Conservation (phyloP, 441 rosid genomes). For the Corymbia citriodora region DNA sequence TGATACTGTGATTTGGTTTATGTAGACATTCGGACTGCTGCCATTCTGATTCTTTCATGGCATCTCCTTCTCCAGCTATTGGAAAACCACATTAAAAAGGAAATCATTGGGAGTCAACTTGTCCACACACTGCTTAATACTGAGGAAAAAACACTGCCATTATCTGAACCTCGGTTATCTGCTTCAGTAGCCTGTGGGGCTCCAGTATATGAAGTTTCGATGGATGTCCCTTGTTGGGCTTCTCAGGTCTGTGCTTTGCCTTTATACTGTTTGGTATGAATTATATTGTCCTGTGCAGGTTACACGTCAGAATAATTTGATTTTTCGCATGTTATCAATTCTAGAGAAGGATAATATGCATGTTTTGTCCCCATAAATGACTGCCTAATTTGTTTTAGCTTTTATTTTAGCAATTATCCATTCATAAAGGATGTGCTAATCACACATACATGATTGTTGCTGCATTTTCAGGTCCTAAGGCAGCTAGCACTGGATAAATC, state of each 20-base stretch:
- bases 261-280: neutral
- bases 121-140: conserved; percentile 55
- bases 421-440: neutral
- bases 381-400: neutral
- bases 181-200: conserved; percentile 97
- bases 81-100: conserved; percentile 94
- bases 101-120: conserved; percentile 69
- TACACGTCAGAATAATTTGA: neutral
- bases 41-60: conserved; percentile 4
- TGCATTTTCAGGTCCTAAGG: conserved; percentile 56
- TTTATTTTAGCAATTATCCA: neutral
- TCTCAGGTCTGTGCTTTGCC: conserved; percentile 48
- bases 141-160: conserved; percentile 45
- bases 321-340: neutral
- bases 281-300: neutral
- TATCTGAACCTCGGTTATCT: conserved; percentile 81
- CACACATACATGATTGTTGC: neutral
- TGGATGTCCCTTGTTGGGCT: conserved; percentile 97
- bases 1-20: neutral
- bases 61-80: conserved; percentile 47
- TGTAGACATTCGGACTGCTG: neutral
- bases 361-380: neutral
- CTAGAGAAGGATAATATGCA: neutral
- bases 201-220: conserved; percentile 82
- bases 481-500: conserved; percentile 89